Percentiles rank a stretch among this genome's conserved stretches.
Conservation (phyloP, 2,329 filamentous ascomycete genomes). For the Nakataea oryzae region DNA sequence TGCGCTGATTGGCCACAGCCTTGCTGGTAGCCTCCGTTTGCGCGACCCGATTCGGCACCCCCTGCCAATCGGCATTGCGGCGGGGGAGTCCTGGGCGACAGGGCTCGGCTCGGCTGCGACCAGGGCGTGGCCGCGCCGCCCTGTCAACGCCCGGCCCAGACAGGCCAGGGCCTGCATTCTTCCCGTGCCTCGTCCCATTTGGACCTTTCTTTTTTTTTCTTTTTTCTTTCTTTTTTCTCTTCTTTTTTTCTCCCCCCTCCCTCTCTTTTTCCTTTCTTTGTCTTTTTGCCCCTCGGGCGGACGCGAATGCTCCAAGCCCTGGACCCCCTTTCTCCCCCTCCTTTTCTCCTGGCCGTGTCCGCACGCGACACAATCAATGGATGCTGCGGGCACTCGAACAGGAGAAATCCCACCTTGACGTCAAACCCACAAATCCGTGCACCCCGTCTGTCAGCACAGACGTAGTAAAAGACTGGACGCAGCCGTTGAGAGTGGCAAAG, state of each 20-base stretch:
- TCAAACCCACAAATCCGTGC: too few relatives aligned
- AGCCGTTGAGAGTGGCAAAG: too few relatives aligned
- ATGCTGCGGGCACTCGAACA: too few relatives aligned
- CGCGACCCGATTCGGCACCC: background rate
- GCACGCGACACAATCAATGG: too few relatives aligned
- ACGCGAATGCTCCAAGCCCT: background rate
- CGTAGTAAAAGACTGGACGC: too few relatives aligned
- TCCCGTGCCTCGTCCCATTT: background rate
- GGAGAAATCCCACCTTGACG: too few relatives aligned
- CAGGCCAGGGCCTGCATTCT: background rate
- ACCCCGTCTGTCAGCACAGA: too few relatives aligned
- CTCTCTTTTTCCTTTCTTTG: too few relatives aligned
- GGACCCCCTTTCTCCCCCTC: background rate
- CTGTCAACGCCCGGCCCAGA: background rate
- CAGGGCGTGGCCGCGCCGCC: background rate
- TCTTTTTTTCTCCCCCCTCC: too few relatives aligned
- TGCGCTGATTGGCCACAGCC: slow-evolving; percentile 1
- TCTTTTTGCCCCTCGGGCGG: background rate
- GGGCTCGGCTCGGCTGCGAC: background rate
- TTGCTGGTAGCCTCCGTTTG: background rate
- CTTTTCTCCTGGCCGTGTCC: background rate
- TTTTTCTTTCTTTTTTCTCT: too few relatives aligned
- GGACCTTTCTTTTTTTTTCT: too few relatives aligned
- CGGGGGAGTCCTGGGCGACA: background rate
- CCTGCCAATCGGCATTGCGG: background rate